These are phyloP conservation scores for Apophysomyces sp. DNA, from an alignment of 371 early-diverging fungal species.

Conservation along the genomic window DNA sequence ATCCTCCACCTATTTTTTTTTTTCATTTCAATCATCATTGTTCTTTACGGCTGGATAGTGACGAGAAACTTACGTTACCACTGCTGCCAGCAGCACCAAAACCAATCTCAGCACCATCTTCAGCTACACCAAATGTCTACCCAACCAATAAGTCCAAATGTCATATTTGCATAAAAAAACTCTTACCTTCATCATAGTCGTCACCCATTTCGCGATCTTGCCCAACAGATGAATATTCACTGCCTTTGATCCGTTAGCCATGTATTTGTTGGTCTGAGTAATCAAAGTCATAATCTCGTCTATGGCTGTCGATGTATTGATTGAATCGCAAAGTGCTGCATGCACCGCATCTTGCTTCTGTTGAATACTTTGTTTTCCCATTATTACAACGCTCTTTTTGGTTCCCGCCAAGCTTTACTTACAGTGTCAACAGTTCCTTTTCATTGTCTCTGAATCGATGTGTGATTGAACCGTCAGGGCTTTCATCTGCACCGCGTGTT, in stretches of 20 bases:
- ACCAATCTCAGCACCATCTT: conserved; percentile 60
- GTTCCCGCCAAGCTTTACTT: conserved; percentile 16
- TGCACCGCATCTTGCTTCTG: conserved; percentile 74
- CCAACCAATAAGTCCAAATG: conserved; percentile 5
- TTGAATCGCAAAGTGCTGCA: conserved; percentile 90
- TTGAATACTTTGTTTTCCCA: conserved; percentile 34
- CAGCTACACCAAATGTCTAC: conserved; percentile 71
- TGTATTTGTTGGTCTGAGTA: conserved; percentile 80
- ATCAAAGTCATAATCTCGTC: conserved; percentile 81
- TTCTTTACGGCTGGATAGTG: not conserved
- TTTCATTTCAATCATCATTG: not conserved
- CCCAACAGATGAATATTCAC: conserved; percentile 64
- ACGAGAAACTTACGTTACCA: conserved; percentile 30
- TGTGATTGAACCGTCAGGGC: conserved; percentile 32
- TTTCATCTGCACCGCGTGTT: conserved; percentile 38
- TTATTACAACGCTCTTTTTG: not conserved
- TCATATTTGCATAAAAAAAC: not conserved
- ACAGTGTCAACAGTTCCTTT: conserved; percentile 52
- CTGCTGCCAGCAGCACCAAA: conserved; percentile 33
- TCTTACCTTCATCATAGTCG: conserved; percentile 62
- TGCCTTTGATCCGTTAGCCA: conserved; percentile 49
- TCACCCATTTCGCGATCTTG: conserved; percentile 83
- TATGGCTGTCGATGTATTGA: conserved; percentile 91
- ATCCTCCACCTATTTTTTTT: conserved; percentile 54
- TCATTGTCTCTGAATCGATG: conserved; percentile 77